Evolutionary conservation across 1,284 basidiomycete genomes (phyloP), one percentile per base, ranked within the genome.

Genomic region (Xerocomus amazonicus): DNA sequence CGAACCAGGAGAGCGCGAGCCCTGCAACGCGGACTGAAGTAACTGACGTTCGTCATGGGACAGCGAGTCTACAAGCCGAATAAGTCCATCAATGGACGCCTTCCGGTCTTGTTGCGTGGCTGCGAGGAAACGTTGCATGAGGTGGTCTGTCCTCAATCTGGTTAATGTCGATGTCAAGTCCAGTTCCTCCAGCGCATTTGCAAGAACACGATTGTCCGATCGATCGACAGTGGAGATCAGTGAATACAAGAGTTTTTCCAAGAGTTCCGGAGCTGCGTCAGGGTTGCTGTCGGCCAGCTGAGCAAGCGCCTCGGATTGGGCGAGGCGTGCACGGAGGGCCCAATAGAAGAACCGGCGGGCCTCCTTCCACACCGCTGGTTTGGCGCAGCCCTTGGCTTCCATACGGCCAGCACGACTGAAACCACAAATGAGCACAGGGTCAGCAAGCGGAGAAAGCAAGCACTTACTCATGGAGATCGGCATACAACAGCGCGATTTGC

Each of bases 311-410:
- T 73, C 68, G 2, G 84, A 84, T 43, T 78, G 81, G 19, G 87
- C 86, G 28, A 90, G 70, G 47, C 87, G 84, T 16, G 86, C 85
- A 42, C 94, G 87, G 43, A 95, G 78, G 48, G 92, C 86, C 93
- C 92, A 96, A 78, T 97, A 99, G 81, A 99, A 98, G 69, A 88
- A 83, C 56, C 92, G 80, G 55, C 96, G 87, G 42, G 94, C 85
- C 55, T 92, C 81, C 68, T 88, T 87, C 94, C 95, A 97, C 51
- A 85, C 81, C 51, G 81, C 83, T 29, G 83, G 78, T 63, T 81
- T 89, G 39, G 88, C 94, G 65, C 89, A 97, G 16, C 93, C 95
- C 73, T 98, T 98, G 27, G 95, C 95, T 73, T 97, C 91, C 96
- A 99, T 98, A 53, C 96, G 91, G 52, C 94, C 95, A 39, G 87